These are phyloP conservation scores for Xylariaceae sp. DNA, from an alignment of 2,329 filamentous ascomycete genomes.

Conservation along the genomic window DNA sequence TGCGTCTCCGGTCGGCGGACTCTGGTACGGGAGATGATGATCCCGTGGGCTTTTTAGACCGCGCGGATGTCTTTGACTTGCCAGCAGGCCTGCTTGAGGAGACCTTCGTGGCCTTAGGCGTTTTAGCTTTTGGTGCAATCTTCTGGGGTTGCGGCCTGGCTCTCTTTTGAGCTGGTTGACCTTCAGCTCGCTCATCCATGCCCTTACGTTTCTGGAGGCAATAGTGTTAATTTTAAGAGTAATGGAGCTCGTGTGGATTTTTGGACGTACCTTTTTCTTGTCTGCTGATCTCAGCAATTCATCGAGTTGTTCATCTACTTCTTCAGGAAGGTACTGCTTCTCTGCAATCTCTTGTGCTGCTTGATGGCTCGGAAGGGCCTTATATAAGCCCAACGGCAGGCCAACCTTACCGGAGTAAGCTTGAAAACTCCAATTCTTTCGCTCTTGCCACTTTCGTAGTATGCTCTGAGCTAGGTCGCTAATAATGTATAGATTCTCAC, in stretches of 20 bases:
- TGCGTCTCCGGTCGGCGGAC: constrained; percentile 59
- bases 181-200: constrained; percentile 55
- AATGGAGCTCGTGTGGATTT: background rate
- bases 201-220: constrained; percentile 61
- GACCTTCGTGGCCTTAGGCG: constrained; percentile 41
- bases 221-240: constrained; percentile 35
- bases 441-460: constrained; percentile 84
- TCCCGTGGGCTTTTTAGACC: constrained; percentile 37
- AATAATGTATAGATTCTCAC: constrained; percentile 81
- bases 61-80: constrained; percentile 36
- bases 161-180: constrained; percentile 51
- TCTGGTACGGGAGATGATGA: constrained; percentile 42
- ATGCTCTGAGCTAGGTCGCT: constrained; percentile 85
- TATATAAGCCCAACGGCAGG: constrained; percentile 80
- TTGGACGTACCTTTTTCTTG: constrained; percentile 67
- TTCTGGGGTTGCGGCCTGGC: constrained; percentile 43
- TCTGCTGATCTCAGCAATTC: constrained; percentile 69
- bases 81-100: constrained; percentile 32
- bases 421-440: constrained; percentile 84
- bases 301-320: constrained; percentile 77
- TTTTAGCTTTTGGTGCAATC: constrained; percentile 41
- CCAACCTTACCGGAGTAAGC: constrained; percentile 82
- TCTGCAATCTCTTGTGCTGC: constrained; percentile 84
- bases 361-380: constrained; percentile 74
- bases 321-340: constrained; percentile 82